Evolutionary conservation across 2,329 filamentous ascomycete genomes (phyloP).

Genomic region (Aspergillus proliferans): DNA sequence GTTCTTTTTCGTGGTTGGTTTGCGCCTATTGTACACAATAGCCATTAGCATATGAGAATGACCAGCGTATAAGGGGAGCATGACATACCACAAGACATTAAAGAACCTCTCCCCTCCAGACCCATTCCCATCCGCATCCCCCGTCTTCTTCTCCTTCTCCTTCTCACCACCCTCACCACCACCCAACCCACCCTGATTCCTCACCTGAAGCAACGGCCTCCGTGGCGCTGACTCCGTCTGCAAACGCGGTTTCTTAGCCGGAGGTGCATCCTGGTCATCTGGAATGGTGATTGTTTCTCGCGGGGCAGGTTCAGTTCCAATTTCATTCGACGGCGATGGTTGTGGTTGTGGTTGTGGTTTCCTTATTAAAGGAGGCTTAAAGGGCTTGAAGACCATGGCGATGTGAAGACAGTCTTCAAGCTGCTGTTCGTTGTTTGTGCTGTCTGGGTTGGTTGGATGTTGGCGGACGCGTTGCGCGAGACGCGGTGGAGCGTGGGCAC

Average conservation of each 20-base stretch:
- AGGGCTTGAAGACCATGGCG: constrained; percentile 41
- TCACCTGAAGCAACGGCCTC: constrained; percentile 29
- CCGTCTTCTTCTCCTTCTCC: neutral
- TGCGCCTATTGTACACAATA: constrained; percentile 47
- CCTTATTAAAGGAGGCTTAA: constrained; percentile 39
- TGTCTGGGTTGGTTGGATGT: neutral
- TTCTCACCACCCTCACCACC: neutral
- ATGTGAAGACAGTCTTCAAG: neutral
- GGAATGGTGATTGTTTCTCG: neutral
- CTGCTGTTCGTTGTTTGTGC: neutral
- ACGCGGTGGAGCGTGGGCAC: neutral
- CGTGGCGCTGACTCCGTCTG: constrained; percentile 16
- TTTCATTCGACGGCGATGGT: neutral
- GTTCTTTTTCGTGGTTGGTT: constrained; percentile 65
- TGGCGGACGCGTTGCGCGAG: neutral
- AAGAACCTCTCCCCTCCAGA: constrained; percentile 34
- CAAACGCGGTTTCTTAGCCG: constrained; percentile 34
- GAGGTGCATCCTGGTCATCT: constrained; percentile 10
- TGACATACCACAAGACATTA: constrained; percentile 41
- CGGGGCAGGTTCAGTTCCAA: neutral
- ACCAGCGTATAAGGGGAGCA: constrained; percentile 4
- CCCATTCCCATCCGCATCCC: constrained; percentile 4
- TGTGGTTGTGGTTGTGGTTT: constrained; percentile 14
- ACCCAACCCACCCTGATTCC: constrained; percentile 13
- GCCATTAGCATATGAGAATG: too few relatives aligned